These are phyloP conservation scores for Cyberlindnera euphorbiae DNA, from an alignment of 805 yeast genomes.

Conservation along the genomic window DNA sequence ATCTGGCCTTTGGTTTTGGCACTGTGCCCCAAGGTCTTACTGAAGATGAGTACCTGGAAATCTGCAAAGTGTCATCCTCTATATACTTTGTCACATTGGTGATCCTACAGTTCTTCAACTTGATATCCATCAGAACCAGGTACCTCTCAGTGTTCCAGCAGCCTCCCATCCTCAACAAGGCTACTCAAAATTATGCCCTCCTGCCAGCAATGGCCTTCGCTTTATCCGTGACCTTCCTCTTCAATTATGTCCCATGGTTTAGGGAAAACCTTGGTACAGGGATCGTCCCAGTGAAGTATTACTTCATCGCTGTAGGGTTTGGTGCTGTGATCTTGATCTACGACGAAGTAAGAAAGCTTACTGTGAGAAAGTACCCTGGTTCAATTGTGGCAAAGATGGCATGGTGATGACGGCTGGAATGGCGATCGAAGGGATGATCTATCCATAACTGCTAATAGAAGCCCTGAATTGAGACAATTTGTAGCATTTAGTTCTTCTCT, in stretches of 20 bases:
- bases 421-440: no score
- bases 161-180: slow-evolving; percentile 32
- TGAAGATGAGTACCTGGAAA: slow-evolving; percentile 22
- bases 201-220: slow-evolving; percentile 34
- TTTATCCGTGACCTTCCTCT: slow-evolving; percentile 35
- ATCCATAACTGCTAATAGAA: no score
- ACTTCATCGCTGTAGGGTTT: slow-evolving; percentile 41
- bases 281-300: slow-evolving; percentile 40
- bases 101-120: slow-evolving; percentile 42
- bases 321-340: slow-evolving; percentile 35
- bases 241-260: slow-evolving; percentile 39
- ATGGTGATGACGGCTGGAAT: slow-evolving; percentile 37
- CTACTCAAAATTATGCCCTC: slow-evolving; percentile 19
- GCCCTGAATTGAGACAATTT: no score
- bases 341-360: slow-evolving; percentile 40
- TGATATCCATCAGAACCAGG: slow-evolving; percentile 40
- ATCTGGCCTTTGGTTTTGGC: slow-evolving; percentile 35
- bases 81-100: slow-evolving; percentile 44
- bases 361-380: slow-evolving; percentile 34
- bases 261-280: slow-evolving; percentile 33
- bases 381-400: slow-evolving; percentile 35
- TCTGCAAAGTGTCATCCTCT: slow-evolving; percentile 34
- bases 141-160: slow-evolving; percentile 38
- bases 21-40: slow-evolving; percentile 22
- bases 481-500: no score